These are phyloP conservation scores for Flaveria ramosissima DNA, from an alignment of 129 eudicot genomes.

Conservation along the genomic window DNA sequence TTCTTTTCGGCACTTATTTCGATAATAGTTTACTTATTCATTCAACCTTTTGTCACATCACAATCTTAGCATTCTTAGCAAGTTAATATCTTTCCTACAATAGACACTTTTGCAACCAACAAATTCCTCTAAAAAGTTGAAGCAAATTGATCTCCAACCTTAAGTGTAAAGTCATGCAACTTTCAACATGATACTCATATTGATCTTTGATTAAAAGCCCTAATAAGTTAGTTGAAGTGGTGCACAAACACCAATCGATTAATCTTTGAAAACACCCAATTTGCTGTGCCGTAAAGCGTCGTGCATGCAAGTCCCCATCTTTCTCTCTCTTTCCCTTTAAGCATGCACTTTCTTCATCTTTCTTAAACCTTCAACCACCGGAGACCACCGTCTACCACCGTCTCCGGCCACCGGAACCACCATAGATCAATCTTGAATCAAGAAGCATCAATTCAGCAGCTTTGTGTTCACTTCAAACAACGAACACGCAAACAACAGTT, in stretches of 20 bases:
- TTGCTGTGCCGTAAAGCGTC: slow-evolving; percentile 61
- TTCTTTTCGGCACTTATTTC: too few species aligned
- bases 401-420: slow-evolving; percentile 15
- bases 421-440: background rate
- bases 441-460: background rate
- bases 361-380: slow-evolving; percentile 31
- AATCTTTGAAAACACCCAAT: background rate
- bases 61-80: too few species aligned
- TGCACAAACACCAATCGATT: background rate
- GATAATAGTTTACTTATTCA: too few species aligned
- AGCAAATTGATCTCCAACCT: background rate
- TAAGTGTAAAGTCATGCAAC: background rate
- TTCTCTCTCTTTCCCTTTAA: slow-evolving; percentile 24
- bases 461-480: slow-evolving; percentile 1
- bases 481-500: background rate
- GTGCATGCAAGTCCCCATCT: slow-evolving; percentile 52
- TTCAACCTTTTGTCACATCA: too few species aligned
- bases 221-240: background rate
- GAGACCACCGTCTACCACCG: slow-evolving; percentile 39
- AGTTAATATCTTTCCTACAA: too few species aligned
- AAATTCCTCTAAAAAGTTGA: background rate
- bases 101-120: too few species aligned
- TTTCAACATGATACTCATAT: background rate
- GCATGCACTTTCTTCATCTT: slow-evolving; percentile 28
- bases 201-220: background rate